These are phyloP conservation scores for Agaricus bisporus DNA, from an alignment of 768 basidiomycete genomes.

Conservation along the genomic window DNA sequence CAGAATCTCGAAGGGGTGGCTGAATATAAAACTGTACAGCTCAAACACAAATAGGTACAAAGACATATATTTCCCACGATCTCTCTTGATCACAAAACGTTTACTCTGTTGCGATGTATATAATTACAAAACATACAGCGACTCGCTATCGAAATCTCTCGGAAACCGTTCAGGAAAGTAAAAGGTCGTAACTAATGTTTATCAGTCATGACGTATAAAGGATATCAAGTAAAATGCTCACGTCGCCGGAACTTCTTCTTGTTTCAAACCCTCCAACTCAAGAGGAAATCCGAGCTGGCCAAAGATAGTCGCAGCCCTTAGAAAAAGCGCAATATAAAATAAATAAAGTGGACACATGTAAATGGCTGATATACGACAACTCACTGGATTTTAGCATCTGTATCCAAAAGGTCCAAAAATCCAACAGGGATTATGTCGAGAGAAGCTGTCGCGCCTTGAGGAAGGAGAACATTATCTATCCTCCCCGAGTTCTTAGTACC, in stretches of 20 bases:
- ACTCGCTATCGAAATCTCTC: too few species aligned
- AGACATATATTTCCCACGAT: not conserved
- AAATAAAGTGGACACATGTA: not conserved
- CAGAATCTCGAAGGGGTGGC: conserved; percentile 1
- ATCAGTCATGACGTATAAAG: not conserved
- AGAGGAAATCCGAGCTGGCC: conserved; percentile 30
- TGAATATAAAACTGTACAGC: conserved; percentile 10
- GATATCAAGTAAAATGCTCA: conserved; percentile 13
- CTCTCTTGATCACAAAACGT: too few species aligned
- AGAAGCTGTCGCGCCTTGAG: conserved; percentile 42
- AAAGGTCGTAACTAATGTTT: not conserved
- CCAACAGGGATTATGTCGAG: conserved; percentile 50
- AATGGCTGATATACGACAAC: not conserved
- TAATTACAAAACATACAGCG: too few species aligned
- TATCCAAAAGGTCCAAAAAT: conserved; percentile 41
- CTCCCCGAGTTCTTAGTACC: conserved; percentile 52
- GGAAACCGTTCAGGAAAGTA: not conserved
- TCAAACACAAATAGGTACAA: not conserved
- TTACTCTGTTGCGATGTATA: too few species aligned
- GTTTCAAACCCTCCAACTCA: conserved; percentile 27
- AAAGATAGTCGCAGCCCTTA: conserved; percentile 24
- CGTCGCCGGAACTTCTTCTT: conserved; percentile 29
- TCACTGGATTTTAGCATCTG: conserved; percentile 33
- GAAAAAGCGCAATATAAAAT: not conserved
- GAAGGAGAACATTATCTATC: conserved; percentile 50